phyloP scores from a whole-genome alignment of 106 monocot genomes.

The Dioscorea dumetorum region DNA sequence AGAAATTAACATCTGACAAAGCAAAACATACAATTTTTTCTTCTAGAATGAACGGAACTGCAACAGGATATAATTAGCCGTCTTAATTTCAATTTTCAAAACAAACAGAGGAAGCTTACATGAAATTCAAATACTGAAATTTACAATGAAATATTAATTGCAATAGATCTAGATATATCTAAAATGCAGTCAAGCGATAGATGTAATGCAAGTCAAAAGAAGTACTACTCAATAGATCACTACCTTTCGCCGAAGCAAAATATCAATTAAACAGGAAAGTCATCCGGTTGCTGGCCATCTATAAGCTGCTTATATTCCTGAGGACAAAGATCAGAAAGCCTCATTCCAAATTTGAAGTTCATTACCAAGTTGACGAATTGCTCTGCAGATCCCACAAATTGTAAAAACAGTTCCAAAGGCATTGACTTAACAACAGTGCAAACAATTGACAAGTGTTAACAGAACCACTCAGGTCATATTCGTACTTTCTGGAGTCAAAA shows the following conservation, averaged over 20 bases:
- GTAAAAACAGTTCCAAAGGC: constrained; percentile 84
- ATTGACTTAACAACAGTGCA: constrained; percentile 64
- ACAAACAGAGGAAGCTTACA: too few relatives aligned
- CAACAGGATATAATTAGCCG: too few relatives aligned
- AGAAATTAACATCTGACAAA: too few relatives aligned
- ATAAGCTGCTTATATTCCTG: constrained; percentile 45
- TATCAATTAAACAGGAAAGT: constrained; percentile 49
- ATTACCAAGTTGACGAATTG: constrained; percentile 51
- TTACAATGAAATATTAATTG: too few relatives aligned
- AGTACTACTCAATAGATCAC: background rate
- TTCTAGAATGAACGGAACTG: too few relatives aligned
- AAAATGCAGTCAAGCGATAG: too few relatives aligned
- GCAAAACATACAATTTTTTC: too few relatives aligned
- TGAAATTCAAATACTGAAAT: too few relatives aligned
- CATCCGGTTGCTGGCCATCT: constrained; percentile 53
- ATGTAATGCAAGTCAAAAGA: too few relatives aligned
- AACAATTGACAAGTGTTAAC: constrained; percentile 35
- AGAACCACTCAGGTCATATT: constrained; percentile 19
- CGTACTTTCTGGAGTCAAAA: constrained; percentile 20
- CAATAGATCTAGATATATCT: too few relatives aligned
- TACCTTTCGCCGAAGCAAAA: constrained; percentile 70
- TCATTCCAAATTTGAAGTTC: constrained; percentile 46
- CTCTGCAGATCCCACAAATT: constrained; percentile 62
- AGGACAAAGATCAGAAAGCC: constrained; percentile 57
- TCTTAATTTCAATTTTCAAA: too few relatives aligned